Evolutionary conservation across 805 yeast species (phyloP).

Genomic region (Cyberlindnera meyerae): DNA sequence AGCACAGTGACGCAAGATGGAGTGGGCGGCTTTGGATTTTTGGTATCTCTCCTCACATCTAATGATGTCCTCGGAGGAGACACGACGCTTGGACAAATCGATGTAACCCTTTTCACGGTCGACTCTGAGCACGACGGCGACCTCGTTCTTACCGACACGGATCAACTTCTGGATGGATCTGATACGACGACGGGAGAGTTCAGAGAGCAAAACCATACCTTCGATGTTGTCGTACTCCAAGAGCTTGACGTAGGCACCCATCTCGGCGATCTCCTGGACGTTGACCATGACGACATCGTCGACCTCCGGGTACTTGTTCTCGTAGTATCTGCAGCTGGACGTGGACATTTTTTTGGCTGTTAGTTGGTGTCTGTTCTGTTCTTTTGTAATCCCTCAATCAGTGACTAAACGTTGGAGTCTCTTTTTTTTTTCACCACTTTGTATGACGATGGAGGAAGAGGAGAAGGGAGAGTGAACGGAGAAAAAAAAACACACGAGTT

Average conservation of each 20-base stretch:
- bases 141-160: conserved; percentile 98
- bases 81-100: conserved; percentile 96
- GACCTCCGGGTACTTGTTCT: conserved; percentile 97
- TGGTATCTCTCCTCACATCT: conserved; percentile 97
- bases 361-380: no score
- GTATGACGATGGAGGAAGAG: no score
- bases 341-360: conserved; percentile 52
- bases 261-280: conserved; percentile 96
- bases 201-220: conserved; percentile 96
- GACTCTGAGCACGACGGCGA: conserved; percentile 94
- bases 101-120: conserved; percentile 98
- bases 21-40: conserved; percentile 95
- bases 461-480: no score
- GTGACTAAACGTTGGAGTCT: no score
- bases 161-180: conserved; percentile 95
- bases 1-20: conserved; percentile 97
- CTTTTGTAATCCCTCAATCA: no score
- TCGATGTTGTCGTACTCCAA: conserved; percentile 97
- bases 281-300: conserved; percentile 99
- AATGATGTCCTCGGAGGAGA: conserved; percentile 93
- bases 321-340: conserved; percentile 93
- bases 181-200: conserved; percentile 96
- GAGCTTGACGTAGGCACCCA: conserved; percentile 97
- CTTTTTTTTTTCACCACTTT: no score
- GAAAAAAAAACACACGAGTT: no score